Conservation (phyloP, 352 stramenopile genomes). For the Globisporangium uncinulatum region DNA sequence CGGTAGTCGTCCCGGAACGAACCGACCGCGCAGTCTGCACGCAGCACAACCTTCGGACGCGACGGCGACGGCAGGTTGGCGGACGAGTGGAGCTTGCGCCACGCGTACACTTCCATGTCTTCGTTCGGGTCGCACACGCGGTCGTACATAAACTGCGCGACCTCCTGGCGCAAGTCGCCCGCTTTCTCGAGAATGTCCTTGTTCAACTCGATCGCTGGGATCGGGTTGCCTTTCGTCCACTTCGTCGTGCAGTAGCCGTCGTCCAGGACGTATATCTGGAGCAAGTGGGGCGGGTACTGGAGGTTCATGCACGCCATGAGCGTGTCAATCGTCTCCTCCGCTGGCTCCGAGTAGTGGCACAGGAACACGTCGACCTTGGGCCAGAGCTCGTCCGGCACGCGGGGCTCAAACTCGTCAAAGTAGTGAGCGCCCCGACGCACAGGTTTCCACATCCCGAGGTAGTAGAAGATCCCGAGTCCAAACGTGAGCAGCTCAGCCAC, state of each 20-base stretch:
- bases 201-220: conserved; percentile 22
- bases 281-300: conserved; percentile 81
- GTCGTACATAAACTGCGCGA: conserved; percentile 88
- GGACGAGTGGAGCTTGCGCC: conserved; percentile 81
- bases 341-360: conserved; percentile 77
- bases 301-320: conserved; percentile 85
- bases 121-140: conserved; percentile 82
- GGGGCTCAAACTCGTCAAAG: conserved; percentile 83
- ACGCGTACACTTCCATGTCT: conserved; percentile 84
- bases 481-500: conserved; percentile 63
- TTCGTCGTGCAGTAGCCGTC: conserved; percentile 82
- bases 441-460: conserved; percentile 88
- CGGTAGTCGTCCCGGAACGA: conserved; percentile 85
- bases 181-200: conserved; percentile 51
- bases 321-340: conserved; percentile 82
- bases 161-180: conserved; percentile 74
- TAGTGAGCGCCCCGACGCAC: conserved; percentile 84
- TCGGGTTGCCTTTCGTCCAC: conserved; percentile 71
- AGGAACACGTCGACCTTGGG: conserved; percentile 82
- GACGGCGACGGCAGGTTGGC: conserved; percentile 70
- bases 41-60: conserved; percentile 68
- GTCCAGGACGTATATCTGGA: conserved; percentile 84
- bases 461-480: conserved; percentile 70
- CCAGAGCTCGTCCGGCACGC: conserved; percentile 77
- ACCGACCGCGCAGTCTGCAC: conserved; percentile 64